A percentile compares a stretch with the other conserved stretches of the same genome.
Evolutionary conservation across 306 rosid genomes (phyloP).

Genomic region (Sophora flavescens): DNA sequence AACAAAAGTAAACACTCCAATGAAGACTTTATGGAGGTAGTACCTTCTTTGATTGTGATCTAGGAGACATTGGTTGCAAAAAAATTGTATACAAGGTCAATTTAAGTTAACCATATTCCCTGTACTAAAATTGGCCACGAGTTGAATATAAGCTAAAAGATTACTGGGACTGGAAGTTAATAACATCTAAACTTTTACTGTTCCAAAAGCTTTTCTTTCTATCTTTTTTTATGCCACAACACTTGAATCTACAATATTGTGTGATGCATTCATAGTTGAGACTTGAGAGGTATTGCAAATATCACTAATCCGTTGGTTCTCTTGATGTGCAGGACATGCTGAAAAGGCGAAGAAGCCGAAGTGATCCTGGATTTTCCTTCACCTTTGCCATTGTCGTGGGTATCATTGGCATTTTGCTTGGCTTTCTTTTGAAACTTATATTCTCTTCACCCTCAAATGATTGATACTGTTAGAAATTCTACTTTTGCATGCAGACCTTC

Average conservation of each 20-base stretch:
- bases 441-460: constrained; percentile 76
- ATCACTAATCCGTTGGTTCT: neutral
- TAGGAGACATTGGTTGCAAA: neutral
- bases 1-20: too few relatives aligned
- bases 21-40: constrained; percentile 3
- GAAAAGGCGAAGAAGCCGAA: constrained; percentile 67
- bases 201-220: neutral
- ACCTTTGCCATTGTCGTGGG: constrained; percentile 77
- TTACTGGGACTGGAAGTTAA: constrained; percentile 5
- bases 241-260: constrained; percentile 11
- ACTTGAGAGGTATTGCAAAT: constrained; percentile 23
- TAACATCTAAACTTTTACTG: neutral
- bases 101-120: constrained; percentile 12
- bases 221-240: neutral
- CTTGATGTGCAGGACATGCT: constrained; percentile 65
- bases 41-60: neutral
- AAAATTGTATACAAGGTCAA: neutral
- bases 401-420: constrained; percentile 78
- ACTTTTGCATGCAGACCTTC: constrained; percentile 46
- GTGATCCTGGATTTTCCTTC: constrained; percentile 79
- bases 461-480: constrained; percentile 20
- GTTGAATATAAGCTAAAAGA: constrained; percentile 19
- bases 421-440: constrained; percentile 79
- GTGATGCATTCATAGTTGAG: neutral
- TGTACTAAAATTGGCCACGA: constrained; percentile 3